A percentile compares a stretch with the other conserved stretches of the same genome.
These are phyloP conservation scores for Atkinsonella hypoxylon DNA, from an alignment of 2,329 filamentous ascomycete species.

Conservation along the genomic window DNA sequence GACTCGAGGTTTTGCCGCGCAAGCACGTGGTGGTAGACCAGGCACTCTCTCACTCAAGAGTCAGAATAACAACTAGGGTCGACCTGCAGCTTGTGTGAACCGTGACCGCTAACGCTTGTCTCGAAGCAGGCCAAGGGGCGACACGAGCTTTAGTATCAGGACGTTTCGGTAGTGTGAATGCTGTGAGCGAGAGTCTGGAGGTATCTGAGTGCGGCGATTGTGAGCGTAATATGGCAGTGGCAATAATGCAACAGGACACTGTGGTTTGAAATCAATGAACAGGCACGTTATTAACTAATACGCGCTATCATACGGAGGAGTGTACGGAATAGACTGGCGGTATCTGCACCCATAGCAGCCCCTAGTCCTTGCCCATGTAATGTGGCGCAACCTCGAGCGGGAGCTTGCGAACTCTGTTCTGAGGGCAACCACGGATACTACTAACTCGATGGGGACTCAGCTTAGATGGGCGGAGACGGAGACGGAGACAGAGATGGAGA, in stretches of 20 bases:
- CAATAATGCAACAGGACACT: neutral
- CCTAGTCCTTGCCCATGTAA: neutral
- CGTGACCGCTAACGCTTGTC: too few relatives aligned
- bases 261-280: neutral
- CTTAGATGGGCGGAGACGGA: neutral
- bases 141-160: neutral
- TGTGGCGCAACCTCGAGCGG: constrained; percentile 1
- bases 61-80: neutral
- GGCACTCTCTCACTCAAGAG: neutral
- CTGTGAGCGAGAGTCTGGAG: too few relatives aligned
- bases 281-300: too few relatives aligned
- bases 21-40: neutral
- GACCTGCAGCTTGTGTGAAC: neutral
- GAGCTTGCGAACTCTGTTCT: neutral
- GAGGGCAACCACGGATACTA: neutral
- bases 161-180: too few relatives aligned
- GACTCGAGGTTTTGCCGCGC: too few relatives aligned
- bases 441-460: neutral
- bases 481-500: neutral
- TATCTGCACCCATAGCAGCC: neutral
- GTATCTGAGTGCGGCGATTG: too few relatives aligned
- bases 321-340: neutral
- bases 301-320: too few relatives aligned
- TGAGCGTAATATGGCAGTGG: too few relatives aligned
- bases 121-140: too few relatives aligned